phyloP scores from a whole-genome alignment of 441 rosid species.

The Biscutella laevigata region DNA sequence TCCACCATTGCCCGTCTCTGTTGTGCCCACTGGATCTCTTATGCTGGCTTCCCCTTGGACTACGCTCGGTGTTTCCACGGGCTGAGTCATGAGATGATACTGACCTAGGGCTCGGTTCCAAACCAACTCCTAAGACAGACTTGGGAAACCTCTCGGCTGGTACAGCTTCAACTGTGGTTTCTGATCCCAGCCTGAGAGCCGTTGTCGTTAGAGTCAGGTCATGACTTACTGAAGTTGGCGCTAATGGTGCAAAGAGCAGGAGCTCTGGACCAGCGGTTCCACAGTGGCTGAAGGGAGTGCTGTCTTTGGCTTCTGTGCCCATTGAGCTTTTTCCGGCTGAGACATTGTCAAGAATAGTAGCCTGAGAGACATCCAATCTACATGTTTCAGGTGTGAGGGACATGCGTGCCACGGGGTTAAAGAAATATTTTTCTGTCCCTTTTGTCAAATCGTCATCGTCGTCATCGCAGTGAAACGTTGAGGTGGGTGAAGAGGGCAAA shows the following conservation, averaged over 20 bases:
- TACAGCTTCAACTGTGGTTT: slow-evolving; percentile 26
- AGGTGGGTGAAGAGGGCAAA: slow-evolving; percentile 80
- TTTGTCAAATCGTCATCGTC: slow-evolving; percentile 42
- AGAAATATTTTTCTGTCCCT: slow-evolving; percentile 73
- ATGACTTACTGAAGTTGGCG: slow-evolving; percentile 25
- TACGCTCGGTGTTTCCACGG: slow-evolving; percentile 20
- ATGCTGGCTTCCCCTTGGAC: slow-evolving; percentile 27
- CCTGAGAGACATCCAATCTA: slow-evolving; percentile 43
- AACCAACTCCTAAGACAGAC: slow-evolving; percentile 12
- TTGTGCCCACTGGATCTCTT: slow-evolving; percentile 22
- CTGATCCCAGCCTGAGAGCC: slow-evolving; percentile 32
- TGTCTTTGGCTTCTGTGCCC: slow-evolving; percentile 38
- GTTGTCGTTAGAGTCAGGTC: slow-evolving; percentile 31
- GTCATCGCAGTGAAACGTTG: slow-evolving; percentile 45
- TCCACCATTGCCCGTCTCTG: slow-evolving; percentile 28
- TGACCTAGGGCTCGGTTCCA: slow-evolving; percentile 24
- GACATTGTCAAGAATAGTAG: slow-evolving; percentile 24
- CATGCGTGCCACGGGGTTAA: slow-evolving; percentile 64
- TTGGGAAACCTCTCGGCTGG: slow-evolving; percentile 20
- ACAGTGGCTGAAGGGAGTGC: slow-evolving; percentile 41
- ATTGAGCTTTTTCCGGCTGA: slow-evolving; percentile 40
- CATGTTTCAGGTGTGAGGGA: slow-evolving; percentile 55
- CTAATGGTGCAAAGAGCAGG: slow-evolving; percentile 35
- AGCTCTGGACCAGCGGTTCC: slow-evolving; percentile 38
- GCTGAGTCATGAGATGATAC: slow-evolving; percentile 16